Evolutionary conservation across 306 rosid species (phyloP).

Genomic region (Corylus americana): DNA sequence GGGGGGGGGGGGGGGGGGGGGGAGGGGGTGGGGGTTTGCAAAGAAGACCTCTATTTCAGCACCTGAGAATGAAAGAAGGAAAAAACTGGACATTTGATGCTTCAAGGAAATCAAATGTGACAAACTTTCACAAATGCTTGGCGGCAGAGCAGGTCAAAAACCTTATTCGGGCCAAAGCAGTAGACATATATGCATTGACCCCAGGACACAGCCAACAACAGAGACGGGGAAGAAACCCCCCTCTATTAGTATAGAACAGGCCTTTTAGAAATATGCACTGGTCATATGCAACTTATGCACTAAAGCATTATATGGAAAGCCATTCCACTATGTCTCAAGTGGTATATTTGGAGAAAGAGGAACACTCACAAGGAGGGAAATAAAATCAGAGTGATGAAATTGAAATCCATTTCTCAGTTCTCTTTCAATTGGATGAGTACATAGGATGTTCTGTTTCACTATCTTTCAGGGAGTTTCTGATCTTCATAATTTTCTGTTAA

Average conservation of each 20-base stretch:
- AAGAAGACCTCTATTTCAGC: no score
- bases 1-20: no score
- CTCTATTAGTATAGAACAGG: background rate
- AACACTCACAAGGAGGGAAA: background rate
- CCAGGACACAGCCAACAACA: background rate
- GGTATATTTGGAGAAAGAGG: background rate
- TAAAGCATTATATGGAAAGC: background rate
- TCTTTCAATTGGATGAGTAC: background rate
- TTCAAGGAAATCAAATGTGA: background rate
- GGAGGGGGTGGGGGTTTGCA: no score
- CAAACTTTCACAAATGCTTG: background rate
- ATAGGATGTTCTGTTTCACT: background rate
- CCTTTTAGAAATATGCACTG: background rate
- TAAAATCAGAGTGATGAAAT: background rate
- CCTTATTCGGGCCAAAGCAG: background rate
- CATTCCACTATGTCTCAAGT: background rate
- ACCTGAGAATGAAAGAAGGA: background rate
- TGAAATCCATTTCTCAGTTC: background rate
- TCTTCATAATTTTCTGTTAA: background rate
- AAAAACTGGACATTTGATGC: background rate
- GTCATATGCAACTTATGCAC: background rate
- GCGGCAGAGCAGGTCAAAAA: background rate
- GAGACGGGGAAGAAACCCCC: background rate
- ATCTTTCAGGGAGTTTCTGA: background rate
- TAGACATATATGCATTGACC: background rate